A percentile compares a stretch with the other conserved stretches of the same genome.
Conservation (phyloP, 148 eudicot species). For the Cornus kousa region DNA sequence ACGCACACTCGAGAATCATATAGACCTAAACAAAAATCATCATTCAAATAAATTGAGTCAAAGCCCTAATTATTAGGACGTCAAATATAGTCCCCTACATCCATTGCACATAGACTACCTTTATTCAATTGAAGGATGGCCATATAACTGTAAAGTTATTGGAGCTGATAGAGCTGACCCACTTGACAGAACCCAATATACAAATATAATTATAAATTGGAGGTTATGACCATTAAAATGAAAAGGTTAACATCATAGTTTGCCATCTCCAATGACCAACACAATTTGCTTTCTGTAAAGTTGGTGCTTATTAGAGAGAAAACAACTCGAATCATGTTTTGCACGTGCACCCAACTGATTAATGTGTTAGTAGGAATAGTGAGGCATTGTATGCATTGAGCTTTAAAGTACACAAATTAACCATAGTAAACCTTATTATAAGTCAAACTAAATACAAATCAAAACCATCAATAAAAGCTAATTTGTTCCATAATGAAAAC, state of each 20-base stretch:
- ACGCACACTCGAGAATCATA: neutral
- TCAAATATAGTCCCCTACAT: neutral
- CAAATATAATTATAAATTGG: neutral
- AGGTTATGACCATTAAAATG: neutral
- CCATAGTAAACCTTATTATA: neutral
- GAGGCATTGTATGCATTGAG: neutral
- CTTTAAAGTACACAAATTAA: neutral
- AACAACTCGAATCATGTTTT: constrained; percentile 2
- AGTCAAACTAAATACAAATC: constrained; percentile 6
- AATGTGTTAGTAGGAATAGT: neutral
- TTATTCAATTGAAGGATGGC: neutral
- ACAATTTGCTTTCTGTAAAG: too few species aligned
- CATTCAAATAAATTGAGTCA: neutral
- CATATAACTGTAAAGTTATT: neutral
- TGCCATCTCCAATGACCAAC: too few species aligned
- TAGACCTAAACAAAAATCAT: neutral
- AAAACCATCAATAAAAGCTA: neutral
- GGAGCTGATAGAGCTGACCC: neutral
- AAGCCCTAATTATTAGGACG: neutral
- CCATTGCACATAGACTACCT: neutral
- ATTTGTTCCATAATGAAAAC: neutral
- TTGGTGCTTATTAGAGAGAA: neutral
- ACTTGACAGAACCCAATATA: neutral
- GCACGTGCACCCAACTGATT: constrained; percentile 8
- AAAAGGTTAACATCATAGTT: neutral